These are phyloP conservation scores for Xylaria flabelliformis DNA, from an alignment of 495 filamentous ascomycete species.

Conservation along the genomic window DNA sequence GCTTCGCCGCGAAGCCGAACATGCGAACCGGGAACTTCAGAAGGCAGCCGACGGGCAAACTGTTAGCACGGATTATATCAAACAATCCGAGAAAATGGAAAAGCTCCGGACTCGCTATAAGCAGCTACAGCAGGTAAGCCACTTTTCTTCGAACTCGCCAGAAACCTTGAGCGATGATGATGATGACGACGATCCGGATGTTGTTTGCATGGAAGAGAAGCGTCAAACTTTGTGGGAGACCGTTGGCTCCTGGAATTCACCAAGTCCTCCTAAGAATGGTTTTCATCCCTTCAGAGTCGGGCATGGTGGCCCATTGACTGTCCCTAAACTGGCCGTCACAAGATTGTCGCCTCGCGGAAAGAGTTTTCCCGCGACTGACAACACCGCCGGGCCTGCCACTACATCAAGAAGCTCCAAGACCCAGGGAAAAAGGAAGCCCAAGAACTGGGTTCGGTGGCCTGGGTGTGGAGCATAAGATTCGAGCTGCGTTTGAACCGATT, in stretches of 20 bases:
- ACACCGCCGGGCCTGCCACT: not conserved
- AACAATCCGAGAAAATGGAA: constrained; percentile 54
- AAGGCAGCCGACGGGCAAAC: constrained; percentile 37
- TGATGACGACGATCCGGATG: constrained; percentile 29
- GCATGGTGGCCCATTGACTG: constrained; percentile 24
- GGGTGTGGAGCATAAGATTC: not conserved
- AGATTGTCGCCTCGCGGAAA: constrained; percentile 3
- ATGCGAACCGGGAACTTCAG: constrained; percentile 47
- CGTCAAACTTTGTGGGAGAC: constrained; percentile 34
- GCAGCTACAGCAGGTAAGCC: constrained; percentile 56
- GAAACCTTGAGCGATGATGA: constrained; percentile 26
- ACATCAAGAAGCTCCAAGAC: not conserved
- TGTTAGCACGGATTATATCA: constrained; percentile 44
- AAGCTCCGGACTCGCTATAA: constrained; percentile 55
- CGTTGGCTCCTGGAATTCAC: constrained; percentile 25
- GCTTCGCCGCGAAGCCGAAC: constrained; percentile 58
- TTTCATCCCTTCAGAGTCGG: constrained; percentile 29
- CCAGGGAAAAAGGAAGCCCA: not conserved
- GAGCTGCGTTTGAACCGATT: not conserved
- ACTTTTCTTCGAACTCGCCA: constrained; percentile 16
- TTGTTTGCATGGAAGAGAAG: constrained; percentile 30
- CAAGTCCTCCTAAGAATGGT: constrained; percentile 21
- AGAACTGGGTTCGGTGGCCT: constrained; percentile 13
- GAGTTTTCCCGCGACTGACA: not conserved
- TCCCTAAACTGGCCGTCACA: constrained; percentile 24